Evolutionary conservation across 352 stramenopile genomes (phyloP), one percentile per base, ranked within the genome.

Genomic region (Phytopythium montanum): DNA sequence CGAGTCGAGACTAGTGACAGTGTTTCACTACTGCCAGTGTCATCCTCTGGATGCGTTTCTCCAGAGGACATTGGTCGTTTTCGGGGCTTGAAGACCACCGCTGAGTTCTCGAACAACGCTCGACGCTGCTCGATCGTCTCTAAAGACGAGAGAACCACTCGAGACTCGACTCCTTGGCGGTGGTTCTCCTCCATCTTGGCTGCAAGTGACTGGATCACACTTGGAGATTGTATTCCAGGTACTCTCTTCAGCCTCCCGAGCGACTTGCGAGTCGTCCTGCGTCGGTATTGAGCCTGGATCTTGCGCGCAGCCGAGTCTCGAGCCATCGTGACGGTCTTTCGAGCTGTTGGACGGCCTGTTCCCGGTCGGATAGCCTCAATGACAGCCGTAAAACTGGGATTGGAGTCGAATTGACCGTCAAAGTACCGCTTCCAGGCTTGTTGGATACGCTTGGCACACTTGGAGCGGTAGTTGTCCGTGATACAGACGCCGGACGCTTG

Each of bases 211-310:
- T 45, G 34, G 52, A 90, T 69, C 19, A 73, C 60, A 38, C 72
- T 85, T 9, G 53, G 16, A 1, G 65, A 60, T 8, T 42, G 54
- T 21, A 67, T 42, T 0, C 66, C 73, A 8, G 52, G 21, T 13
- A 76, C 53, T 29, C 77, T 29, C 21, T 53, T 65, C 23, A 87
- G 56, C 26, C 79, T 65, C 36, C 51, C 51, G 2, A 88, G 63
- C 16, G 79, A 86, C 8, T 25, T 45, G 4, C 69, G 77, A 33
- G 82, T 72, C 12, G 71, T 63, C 25, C 75, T 80, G 14, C 79
- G 70, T 2, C 77, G 75, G 25, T 85, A 87, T 23, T 76, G 56
- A 5, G 70, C 68, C 59, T 92, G 81, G 42, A 90, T 87, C 50
- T 68, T 77, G 16, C 72, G 60, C 21, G 76, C 79, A 16, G 79